Percentiles rank a stretch among this genome's conserved stretches.
phyloP scores from a whole-genome alignment of 139 green algal species.

The Auxenochlorella pyrenoidosa region DNA sequence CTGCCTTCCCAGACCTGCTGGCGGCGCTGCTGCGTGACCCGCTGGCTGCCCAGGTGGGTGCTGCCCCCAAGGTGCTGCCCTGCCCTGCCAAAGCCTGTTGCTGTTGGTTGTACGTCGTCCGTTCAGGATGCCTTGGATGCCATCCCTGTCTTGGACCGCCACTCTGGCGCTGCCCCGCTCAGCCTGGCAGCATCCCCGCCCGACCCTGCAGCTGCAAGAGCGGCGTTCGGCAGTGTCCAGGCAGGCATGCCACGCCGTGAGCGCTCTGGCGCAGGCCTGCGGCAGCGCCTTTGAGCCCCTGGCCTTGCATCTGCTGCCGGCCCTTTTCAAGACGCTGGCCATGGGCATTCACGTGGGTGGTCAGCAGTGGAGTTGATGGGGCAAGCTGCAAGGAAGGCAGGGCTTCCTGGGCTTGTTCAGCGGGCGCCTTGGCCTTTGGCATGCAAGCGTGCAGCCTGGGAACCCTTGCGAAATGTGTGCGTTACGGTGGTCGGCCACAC shows the following conservation, averaged over 20 bases:
- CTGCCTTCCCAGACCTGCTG: conserved; percentile 60
- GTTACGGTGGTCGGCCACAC: no score
- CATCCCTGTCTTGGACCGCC: background rate
- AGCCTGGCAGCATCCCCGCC: background rate
- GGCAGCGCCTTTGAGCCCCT: conserved; percentile 62
- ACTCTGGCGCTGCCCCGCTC: background rate
- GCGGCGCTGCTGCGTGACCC: conserved; percentile 39
- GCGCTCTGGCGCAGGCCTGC: conserved; percentile 62
- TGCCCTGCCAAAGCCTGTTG: no score
- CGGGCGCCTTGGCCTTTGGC: no score
- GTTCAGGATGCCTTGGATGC: background rate
- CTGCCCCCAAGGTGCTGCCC: no score
- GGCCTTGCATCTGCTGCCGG: conserved; percentile 61
- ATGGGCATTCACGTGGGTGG: conserved; percentile 80
- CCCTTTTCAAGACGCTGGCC: conserved; percentile 76
- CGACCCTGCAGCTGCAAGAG: conserved; percentile 62
- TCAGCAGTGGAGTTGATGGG: no score
- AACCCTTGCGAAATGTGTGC: no score
- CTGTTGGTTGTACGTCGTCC: no score
- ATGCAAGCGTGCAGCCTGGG: no score
- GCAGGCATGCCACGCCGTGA: conserved; percentile 73
- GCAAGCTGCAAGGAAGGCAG: no score
- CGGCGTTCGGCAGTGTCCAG: conserved; percentile 69
- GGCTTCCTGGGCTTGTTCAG: no score
- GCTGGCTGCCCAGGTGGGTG: conserved; percentile 41